Evolutionary conservation across 2,329 filamentous ascomycete genomes (phyloP).

Genomic region (Nothomitra cinnamomea): DNA sequence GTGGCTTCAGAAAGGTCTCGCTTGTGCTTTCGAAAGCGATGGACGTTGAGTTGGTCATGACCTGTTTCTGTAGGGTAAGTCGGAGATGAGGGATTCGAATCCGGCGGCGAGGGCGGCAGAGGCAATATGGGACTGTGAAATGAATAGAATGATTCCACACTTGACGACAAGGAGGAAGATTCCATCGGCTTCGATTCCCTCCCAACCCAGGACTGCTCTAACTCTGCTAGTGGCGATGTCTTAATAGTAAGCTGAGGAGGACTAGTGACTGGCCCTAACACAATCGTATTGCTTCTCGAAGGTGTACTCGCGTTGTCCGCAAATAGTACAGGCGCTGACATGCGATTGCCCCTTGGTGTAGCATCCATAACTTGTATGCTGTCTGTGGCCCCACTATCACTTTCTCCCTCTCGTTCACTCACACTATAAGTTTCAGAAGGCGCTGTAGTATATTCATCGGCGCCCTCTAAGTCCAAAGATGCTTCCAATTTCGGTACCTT

Average conservation of each 20-base stretch:
- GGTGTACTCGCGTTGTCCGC: background rate
- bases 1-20: background rate
- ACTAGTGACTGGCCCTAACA: slow-evolving; percentile 17
- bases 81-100: slow-evolving; percentile 4
- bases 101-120: slow-evolving; percentile 11
- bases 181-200: slow-evolving; percentile 12
- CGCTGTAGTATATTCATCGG: slow-evolving; percentile 7
- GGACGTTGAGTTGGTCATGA: slow-evolving; percentile 28
- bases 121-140: slow-evolving; percentile 12
- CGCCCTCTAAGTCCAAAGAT: slow-evolving; percentile 9
- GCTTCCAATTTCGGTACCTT: slow-evolving; percentile 16
- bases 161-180: slow-evolving; percentile 26
- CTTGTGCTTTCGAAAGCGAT: slow-evolving; percentile 11
- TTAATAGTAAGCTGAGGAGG: slow-evolving; percentile 27
- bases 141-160: slow-evolving; percentile 35
- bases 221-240: slow-evolving; percentile 25
- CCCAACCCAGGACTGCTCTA: slow-evolving; percentile 13
- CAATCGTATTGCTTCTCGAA: background rate
- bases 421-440: slow-evolving; percentile 10
- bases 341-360: background rate
- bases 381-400: slow-evolving; percentile 15
- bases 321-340: background rate
- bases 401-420: background rate
- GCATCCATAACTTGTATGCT: slow-evolving; percentile 1
- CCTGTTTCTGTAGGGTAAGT: slow-evolving; percentile 8